Percentiles rank a stretch among this genome's conserved stretches.
Evolutionary conservation across 2,329 filamentous ascomycete species (phyloP).

Genomic region (Colletotrichum incanum): DNA sequence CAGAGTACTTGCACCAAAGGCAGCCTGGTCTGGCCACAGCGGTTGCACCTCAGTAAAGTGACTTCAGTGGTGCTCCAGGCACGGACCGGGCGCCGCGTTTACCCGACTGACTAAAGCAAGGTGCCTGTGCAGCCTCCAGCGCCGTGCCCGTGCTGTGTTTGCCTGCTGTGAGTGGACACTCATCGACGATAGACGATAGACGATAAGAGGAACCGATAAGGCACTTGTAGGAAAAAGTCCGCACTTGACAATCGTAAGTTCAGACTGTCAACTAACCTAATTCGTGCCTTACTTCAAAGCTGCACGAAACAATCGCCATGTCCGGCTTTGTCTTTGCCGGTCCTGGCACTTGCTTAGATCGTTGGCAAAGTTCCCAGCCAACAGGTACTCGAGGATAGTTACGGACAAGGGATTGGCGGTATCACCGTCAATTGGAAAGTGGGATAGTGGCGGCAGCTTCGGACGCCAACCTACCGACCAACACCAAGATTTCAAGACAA

Average conservation of each 20-base stretch:
- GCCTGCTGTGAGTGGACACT: constrained; percentile 11
- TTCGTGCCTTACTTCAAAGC: neutral
- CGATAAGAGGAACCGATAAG: neutral
- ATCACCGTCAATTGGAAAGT: neutral
- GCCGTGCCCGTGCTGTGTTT: constrained; percentile 2
- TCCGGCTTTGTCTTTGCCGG: neutral
- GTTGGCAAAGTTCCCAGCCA: neutral
- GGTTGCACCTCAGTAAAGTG: neutral
- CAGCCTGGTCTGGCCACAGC: constrained; percentile 11
- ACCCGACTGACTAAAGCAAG: constrained; percentile 23
- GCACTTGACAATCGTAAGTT: neutral
- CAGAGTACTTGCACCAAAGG: constrained; percentile 11
- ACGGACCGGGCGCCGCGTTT: constrained; percentile 19
- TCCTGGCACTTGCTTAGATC: neutral
- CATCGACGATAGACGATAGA: neutral
- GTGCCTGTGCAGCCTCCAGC: neutral
- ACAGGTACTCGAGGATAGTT: neutral
- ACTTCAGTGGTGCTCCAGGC: neutral
- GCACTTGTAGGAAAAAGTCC: neutral
- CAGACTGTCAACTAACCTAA: neutral
- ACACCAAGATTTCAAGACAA: neutral
- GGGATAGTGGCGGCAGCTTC: constrained; percentile 2
- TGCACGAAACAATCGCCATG: neutral
- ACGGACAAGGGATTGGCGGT: neutral
- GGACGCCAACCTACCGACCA: neutral